These are phyloP conservation scores for Leucosporidium yakuticum DNA, from an alignment of 768 basidiomycete genomes.

Conservation along the genomic window DNA sequence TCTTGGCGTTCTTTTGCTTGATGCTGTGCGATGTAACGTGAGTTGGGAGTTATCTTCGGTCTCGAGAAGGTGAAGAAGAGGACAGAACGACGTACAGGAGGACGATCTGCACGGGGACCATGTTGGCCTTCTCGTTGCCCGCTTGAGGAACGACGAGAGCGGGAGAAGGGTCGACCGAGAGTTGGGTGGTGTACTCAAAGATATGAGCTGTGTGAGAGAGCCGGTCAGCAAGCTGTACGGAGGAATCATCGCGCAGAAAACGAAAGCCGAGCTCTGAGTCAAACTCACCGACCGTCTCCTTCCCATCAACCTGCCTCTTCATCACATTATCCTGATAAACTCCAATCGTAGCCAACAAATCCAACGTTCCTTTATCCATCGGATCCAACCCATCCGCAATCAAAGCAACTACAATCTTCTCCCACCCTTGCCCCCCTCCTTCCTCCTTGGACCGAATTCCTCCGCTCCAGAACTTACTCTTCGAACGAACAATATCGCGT, in stretches of 20 bases:
- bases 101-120: constrained; percentile 55
- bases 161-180: constrained; percentile 82
- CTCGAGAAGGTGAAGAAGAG: not conserved
- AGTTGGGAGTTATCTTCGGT: no score
- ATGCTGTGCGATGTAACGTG: constrained; percentile 27
- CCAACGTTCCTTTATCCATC: constrained; percentile 64
- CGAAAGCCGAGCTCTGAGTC: not conserved
- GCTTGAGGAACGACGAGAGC: constrained; percentile 80
- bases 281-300: constrained; percentile 55
- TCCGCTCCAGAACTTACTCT: constrained; percentile 51
- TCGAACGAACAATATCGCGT: constrained; percentile 86
- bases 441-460: constrained; percentile 35
- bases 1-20: constrained; percentile 68
- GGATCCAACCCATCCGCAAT: constrained; percentile 86
- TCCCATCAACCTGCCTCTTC: constrained; percentile 31
- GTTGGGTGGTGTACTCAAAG: constrained; percentile 94
- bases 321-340: constrained; percentile 26
- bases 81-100: constrained; percentile 31
- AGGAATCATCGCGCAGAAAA: no score
- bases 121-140: constrained; percentile 72
- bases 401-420: constrained; percentile 56
- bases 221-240: not conserved
- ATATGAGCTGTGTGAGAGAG: constrained; percentile 73
- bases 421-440: constrained; percentile 52
- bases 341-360: constrained; percentile 47